phyloP scores from a whole-genome alignment of 805 yeast species.

The Ogataea corticis region DNA sequence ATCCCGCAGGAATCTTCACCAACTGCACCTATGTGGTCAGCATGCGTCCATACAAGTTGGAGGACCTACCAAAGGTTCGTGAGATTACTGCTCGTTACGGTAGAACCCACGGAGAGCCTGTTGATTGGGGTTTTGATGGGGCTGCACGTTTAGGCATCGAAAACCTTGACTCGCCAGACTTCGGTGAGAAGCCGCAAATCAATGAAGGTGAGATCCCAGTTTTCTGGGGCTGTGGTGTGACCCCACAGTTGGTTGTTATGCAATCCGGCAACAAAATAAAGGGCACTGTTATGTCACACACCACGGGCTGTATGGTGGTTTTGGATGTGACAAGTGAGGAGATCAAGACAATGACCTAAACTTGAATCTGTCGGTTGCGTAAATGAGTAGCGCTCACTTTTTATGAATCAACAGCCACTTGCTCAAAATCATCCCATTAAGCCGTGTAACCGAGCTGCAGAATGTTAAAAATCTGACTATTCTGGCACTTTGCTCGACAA shows the following conservation, averaged over 20 bases:
- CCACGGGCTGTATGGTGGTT: conserved; percentile 40
- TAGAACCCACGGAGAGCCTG: conserved; percentile 42
- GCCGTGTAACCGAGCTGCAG: no score
- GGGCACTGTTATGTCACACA: conserved; percentile 37
- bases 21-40: conserved; percentile 40
- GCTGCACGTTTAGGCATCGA: conserved; percentile 37
- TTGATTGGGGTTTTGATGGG: conserved; percentile 44
- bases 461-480: no score
- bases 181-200: conserved; percentile 36
- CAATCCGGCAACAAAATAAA: conserved; percentile 28
- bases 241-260: conserved; percentile 39
- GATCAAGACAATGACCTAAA: conserved; percentile 2
- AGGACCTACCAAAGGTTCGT: conserved; percentile 33
- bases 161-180: conserved; percentile 36
- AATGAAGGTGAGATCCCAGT: conserved; percentile 40
- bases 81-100: conserved; percentile 33
- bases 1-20: conserved; percentile 35
- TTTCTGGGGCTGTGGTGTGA: conserved; percentile 48
- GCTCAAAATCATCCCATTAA: no score
- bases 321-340: conserved; percentile 34
- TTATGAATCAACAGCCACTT: no score
- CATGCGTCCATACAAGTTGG: conserved; percentile 40
- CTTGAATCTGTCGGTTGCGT: no score
- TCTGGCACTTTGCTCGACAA: no score
- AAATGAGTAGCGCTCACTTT: no score